Evolutionary conservation across 192 early-diverging fungal species (phyloP).

Genomic region (Podila horticola): DNA sequence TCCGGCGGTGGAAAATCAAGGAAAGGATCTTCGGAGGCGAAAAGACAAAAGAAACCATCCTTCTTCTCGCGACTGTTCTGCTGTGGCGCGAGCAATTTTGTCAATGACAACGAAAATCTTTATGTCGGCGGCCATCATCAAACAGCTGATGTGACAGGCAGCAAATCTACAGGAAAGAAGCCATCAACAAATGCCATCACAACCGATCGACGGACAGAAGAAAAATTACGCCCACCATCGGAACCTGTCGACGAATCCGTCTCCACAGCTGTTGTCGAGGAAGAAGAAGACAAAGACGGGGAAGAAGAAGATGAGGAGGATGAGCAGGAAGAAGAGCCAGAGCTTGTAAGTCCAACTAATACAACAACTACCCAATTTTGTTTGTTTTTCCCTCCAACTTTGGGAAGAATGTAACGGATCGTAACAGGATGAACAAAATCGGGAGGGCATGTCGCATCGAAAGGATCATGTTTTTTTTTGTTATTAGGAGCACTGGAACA

Average conservation of each 20-base stretch:
- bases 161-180: constrained; percentile 34
- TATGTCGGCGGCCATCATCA: constrained; percentile 16
- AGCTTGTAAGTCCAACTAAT: background rate
- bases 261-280: constrained; percentile 1
- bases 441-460: too few relatives aligned
- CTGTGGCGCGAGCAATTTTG: constrained; percentile 45
- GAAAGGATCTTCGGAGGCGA: constrained; percentile 32
- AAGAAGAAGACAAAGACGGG: background rate
- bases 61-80: constrained; percentile 42
- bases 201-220: background rate
- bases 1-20: constrained; percentile 21
- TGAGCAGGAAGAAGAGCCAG: background rate
- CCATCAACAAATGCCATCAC: background rate
- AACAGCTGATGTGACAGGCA: constrained; percentile 27
- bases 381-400: too few relatives aligned
- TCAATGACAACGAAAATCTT: constrained; percentile 33
- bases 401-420: too few relatives aligned
- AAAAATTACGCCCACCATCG: background rate
- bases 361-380: too few relatives aligned
- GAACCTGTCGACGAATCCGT: constrained; percentile 1
- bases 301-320: background rate
- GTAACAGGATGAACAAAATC: too few relatives aligned
- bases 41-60: constrained; percentile 38
- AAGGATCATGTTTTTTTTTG: too few relatives aligned
- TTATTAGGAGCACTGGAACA: too few relatives aligned